Conservation (phyloP, 2,329 filamentous ascomycete genomes). For the Colletotrichum incanum region DNA sequence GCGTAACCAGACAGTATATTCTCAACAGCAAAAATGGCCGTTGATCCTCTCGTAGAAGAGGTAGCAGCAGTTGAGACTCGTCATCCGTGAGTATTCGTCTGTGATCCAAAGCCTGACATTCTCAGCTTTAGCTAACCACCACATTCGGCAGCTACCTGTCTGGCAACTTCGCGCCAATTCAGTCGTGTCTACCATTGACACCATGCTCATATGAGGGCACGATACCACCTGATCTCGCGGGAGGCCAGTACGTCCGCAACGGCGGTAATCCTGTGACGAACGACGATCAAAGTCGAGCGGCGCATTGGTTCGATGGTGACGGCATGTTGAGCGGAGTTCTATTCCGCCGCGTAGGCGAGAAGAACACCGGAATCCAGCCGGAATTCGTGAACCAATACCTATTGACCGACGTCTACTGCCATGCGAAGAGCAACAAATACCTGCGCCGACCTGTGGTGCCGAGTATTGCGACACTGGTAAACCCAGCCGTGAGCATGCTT, state of each 20-base stretch:
- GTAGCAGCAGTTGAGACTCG: background rate
- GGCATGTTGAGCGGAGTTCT: conserved; percentile 81
- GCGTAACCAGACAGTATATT: background rate
- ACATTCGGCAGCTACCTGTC: conserved; percentile 63
- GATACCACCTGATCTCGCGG: conserved; percentile 76
- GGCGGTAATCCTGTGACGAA: conserved; percentile 79
- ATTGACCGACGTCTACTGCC: conserved; percentile 76
- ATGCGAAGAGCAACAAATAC: conserved; percentile 61
- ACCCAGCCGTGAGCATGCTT: conserved; percentile 67
- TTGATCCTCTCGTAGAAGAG: conserved; percentile 1
- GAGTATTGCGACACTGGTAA: conserved; percentile 77
- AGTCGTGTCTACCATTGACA: conserved; percentile 68
- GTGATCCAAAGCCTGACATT: background rate
- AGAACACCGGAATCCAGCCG: conserved; percentile 64
- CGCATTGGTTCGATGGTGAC: conserved; percentile 84
- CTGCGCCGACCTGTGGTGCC: conserved; percentile 73
- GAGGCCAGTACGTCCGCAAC: conserved; percentile 81
- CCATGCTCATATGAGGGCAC: conserved; percentile 70
- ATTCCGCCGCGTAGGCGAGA: conserved; percentile 62
- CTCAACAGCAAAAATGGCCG: background rate
- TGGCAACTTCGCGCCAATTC: conserved; percentile 80
- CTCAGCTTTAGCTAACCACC: background rate
- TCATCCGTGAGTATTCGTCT: conserved; percentile 32
- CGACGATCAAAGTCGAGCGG: conserved; percentile 71
- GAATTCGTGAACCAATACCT: conserved; percentile 81